Conservation (phyloP, 2,329 filamentous ascomycete genomes). For the Fusarium pininemorale region DNA sequence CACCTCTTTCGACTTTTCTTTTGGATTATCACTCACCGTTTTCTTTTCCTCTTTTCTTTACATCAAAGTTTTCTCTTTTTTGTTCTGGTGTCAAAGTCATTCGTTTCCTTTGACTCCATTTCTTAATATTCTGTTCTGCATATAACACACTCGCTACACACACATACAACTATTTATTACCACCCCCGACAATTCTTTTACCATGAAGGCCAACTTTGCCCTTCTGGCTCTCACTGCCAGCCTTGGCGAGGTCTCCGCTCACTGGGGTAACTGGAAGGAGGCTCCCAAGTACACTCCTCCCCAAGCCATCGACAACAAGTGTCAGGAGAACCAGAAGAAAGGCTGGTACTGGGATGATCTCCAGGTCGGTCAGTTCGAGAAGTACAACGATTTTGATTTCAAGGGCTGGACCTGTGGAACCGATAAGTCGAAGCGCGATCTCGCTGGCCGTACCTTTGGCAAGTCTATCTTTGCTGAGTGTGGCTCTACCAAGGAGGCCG, state of each 20-base stretch:
- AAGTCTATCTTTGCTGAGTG: slow-evolving; percentile 71
- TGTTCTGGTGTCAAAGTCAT: slow-evolving; percentile 59
- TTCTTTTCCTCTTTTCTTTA: slow-evolving; percentile 42
- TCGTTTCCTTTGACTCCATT: slow-evolving; percentile 61
- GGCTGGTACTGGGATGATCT: slow-evolving; percentile 81
- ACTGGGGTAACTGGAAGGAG: slow-evolving; percentile 36
- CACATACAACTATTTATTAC: slow-evolving; percentile 31
- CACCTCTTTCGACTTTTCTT: slow-evolving; percentile 29
- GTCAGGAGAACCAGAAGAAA: slow-evolving; percentile 71
- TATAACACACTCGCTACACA: slow-evolving; percentile 36
- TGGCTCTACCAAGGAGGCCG: slow-evolving; percentile 54
- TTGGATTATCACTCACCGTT: slow-evolving; percentile 39
- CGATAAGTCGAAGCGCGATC: slow-evolving; percentile 66
- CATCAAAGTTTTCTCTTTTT: slow-evolving; percentile 37
- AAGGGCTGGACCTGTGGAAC: slow-evolving; percentile 75
- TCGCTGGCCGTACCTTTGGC: slow-evolving; percentile 61
- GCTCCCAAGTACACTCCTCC: slow-evolving; percentile 71
- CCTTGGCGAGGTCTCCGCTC: slow-evolving; percentile 59
- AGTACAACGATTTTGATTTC: slow-evolving; percentile 79
- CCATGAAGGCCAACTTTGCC: slow-evolving; percentile 62
- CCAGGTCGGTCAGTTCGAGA: slow-evolving; percentile 65
- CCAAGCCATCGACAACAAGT: slow-evolving; percentile 79
- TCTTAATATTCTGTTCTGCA: slow-evolving; percentile 42
- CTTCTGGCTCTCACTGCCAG: slow-evolving; percentile 62
- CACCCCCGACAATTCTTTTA: slow-evolving; percentile 38